Base-by-base conservation (phyloP, 768 basidiomycete species). In the Leucocoprinus leucothites region DNA sequence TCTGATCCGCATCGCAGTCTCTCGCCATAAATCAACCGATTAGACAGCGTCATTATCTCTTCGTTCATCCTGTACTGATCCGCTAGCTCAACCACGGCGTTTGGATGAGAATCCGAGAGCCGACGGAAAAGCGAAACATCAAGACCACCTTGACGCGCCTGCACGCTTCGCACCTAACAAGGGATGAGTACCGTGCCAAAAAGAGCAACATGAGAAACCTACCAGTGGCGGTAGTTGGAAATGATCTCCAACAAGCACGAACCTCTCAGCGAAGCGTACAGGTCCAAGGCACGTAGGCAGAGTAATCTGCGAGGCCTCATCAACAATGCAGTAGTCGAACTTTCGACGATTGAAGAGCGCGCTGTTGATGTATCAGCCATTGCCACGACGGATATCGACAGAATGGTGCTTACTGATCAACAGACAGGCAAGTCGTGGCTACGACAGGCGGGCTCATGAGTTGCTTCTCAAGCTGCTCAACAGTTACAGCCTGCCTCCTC, bases 241-340 rank as follows among this genome's bases (percentile, higher is more conserved):
- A 71, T 99, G 97, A 65, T 98, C 97, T 6, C 97, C 97, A 16
- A 98, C 96, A 11, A 98, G 85, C 3, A 98, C 82, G 60, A 98
- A 99, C 40, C 80, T 91, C 48, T 94, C 82, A 1, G 95, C 94
- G 63, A 87, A 91, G 1, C 94, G 85, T 2, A 98, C 73, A 0
- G 97, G 97, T 4, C 97, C 97, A 1, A 98, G 75, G 63, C 94
- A 98, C 0, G 94, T 96, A 0, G 97, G 97, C 1, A 98, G 70
- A 0, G 97, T 98, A 59, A 98, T 94, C 66, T 98, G 96, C 0
- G 97, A 98, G 0, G 97, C 97, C 67, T 99, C 97, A 58, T 98
- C 97, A 16, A 99, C 88, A 53, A 99, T 97, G 71, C 96, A 98
- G 63, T 92, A 94, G 66, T 99, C 94, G 64, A 98, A 99, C 19